phyloP scores from a whole-genome alignment of 1,284 basidiomycete species.

The Ceratorhiza oryzae-sativae region DNA sequence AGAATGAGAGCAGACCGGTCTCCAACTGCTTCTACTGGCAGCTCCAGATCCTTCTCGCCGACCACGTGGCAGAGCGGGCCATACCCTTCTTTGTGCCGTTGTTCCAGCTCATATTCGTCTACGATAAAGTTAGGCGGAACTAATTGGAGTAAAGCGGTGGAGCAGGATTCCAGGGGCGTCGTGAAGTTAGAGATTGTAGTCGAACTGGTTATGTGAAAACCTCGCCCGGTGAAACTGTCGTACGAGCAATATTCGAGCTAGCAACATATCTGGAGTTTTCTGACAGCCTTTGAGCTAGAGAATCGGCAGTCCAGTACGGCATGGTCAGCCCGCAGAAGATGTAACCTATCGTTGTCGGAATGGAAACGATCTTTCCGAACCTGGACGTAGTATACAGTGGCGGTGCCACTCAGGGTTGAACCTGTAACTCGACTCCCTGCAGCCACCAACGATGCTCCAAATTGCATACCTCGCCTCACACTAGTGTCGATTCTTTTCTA shows the following conservation, averaged over 20 bases:
- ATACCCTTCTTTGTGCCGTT: slow-evolving; percentile 33
- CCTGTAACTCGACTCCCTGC: background rate
- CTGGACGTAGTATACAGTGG: background rate
- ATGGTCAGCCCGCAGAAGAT: background rate
- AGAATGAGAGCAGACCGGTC: slow-evolving; percentile 36
- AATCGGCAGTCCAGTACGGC: background rate
- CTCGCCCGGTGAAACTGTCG: slow-evolving; percentile 25
- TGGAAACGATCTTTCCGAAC: background rate
- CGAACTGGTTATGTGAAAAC: slow-evolving; percentile 36
- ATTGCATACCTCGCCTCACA: background rate
- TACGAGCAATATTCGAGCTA: background rate
- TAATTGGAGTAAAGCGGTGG: slow-evolving; percentile 28
- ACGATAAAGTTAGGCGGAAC: slow-evolving; percentile 41
- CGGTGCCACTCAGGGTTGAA: background rate
- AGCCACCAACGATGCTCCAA: background rate
- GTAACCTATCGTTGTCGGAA: background rate
- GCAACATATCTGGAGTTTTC: background rate
- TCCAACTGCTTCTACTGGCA: slow-evolving; percentile 41
- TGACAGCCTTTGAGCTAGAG: slow-evolving; percentile 8
- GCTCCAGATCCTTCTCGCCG: slow-evolving; percentile 43
- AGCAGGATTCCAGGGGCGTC: slow-evolving; percentile 4
- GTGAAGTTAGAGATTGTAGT: slow-evolving; percentile 11
- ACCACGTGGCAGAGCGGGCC: slow-evolving; percentile 33
- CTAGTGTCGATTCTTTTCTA: too few species aligned
- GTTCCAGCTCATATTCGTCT: slow-evolving; percentile 41